Evolutionary conservation across 495 filamentous ascomycete species (phyloP), one percentile per base, ranked within the genome.

Genomic region (Daldinia grandis): DNA sequence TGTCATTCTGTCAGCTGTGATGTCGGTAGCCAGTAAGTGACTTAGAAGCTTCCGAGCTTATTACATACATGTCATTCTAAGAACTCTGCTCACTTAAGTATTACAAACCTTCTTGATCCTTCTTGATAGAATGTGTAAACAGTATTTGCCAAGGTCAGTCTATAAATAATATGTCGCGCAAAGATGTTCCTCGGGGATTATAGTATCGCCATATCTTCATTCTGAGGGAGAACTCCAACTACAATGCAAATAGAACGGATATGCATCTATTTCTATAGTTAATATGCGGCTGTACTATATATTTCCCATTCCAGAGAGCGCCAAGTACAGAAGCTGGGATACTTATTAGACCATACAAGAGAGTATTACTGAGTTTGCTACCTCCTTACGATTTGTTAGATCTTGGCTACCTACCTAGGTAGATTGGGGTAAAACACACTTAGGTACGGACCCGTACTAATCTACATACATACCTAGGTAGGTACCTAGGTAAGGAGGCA

Each of bases 181-280:
- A 21, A 58, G 58, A 44, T 40, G 33, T 51, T 31, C 21, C 49
- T 72, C 64, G 69, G 70, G 38, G 60, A 58, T 73, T 73, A 53
- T 64, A 67, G 59, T 67, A 72, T 72, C 47, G 59, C 65, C 65
- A 68, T 72, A 49, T 51, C 30, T 40, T 14, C 21, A 37, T 30
- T 50, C 31, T 40, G 19, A 40, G 15, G 12, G 35, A 19, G 19
- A 59, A 59, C 15, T 38, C 35, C 35, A 40, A 55, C 27, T 47
- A 17, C 4, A 24, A 47, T 47, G 42, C 4, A 24, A 47, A 19
- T 47, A 47, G 19, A 21, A 47, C 42, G 17, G 8, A 24, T 1
- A 21, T 47, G 8, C 8, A 47, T 17, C n/a, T 47, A 24, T 21
- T 47, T 47, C 38, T 25, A 28, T 5, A 30, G 30, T 14, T 53